Percentiles rank a stretch among this genome's conserved stretches.
Evolutionary conservation across 768 basidiomycete species (phyloP).

Genomic region (Kwoniella botswanensis): DNA sequence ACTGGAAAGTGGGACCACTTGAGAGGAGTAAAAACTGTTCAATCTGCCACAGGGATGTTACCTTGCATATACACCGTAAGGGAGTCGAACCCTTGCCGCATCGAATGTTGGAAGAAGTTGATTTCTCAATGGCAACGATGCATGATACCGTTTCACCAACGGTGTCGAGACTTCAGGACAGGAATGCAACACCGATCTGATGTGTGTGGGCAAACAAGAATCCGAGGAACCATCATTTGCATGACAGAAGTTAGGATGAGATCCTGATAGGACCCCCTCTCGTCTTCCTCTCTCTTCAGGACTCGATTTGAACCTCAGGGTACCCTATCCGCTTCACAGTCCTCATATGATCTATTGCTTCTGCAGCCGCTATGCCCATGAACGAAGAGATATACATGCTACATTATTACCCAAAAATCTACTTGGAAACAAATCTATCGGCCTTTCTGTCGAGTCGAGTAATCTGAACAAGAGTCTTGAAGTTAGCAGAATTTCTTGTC

Average conservation of each 20-base stretch:
- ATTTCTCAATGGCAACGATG: slow-evolving; percentile 18
- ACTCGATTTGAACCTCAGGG: too few species aligned
- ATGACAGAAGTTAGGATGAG: background rate
- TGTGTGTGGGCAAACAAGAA: too few species aligned
- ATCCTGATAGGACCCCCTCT: too few species aligned
- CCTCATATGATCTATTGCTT: too few species aligned
- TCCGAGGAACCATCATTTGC: background rate
- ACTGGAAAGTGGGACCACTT: too few species aligned
- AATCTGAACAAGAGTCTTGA: slow-evolving; percentile 62
- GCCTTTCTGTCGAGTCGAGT: slow-evolving; percentile 81
- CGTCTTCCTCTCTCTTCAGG: too few species aligned
- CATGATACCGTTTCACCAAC: slow-evolving; percentile 32
- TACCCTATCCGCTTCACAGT: too few species aligned
- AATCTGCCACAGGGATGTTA: too few species aligned
- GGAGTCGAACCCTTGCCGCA: slow-evolving; percentile 28
- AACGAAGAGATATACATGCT: background rate
- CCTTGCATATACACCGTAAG: slow-evolving; percentile 19
- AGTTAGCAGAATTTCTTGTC: background rate
- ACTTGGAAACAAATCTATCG: slow-evolving; percentile 51
- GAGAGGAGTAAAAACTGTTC: too few species aligned
- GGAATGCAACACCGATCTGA: too few species aligned
- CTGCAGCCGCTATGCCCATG: too few species aligned
- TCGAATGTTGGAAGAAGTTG: too few species aligned
- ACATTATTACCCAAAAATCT: background rate
- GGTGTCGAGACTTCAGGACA: background rate